Percentiles rank a stretch among this genome's conserved stretches.
Conservation (phyloP, 192 early-diverging fungal species). For the Endogone sp. region DNA sequence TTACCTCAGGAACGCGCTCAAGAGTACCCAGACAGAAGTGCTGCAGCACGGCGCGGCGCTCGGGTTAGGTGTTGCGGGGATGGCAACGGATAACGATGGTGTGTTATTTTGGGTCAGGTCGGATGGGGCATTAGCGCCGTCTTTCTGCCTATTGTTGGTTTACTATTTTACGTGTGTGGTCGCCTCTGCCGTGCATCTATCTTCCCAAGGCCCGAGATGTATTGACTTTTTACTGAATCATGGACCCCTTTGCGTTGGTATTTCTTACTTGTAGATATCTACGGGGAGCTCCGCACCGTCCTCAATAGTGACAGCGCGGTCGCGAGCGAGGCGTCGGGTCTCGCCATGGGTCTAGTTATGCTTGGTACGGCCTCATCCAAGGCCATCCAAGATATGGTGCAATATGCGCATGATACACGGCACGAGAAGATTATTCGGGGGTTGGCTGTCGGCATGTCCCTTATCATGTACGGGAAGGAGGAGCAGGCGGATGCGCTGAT, state of each 20-base stretch:
- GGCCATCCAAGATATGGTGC: slow-evolving; percentile 91
- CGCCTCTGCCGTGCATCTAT: not conserved
- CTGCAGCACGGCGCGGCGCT: slow-evolving; percentile 96
- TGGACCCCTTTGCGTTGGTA: too few species aligned
- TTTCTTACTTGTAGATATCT: too few species aligned
- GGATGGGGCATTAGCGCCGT: not conserved
- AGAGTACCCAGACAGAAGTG: slow-evolving; percentile 76
- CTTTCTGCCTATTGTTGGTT: not conserved
- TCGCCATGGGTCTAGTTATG: slow-evolving; percentile 98
- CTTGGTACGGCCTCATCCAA: slow-evolving; percentile 81
- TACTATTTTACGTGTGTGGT: not conserved
- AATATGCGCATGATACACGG: slow-evolving; percentile 97
- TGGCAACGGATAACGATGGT: slow-evolving; percentile 91
- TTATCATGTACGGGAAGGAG: slow-evolving; percentile 97
- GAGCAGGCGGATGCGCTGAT: slow-evolving; percentile 92
- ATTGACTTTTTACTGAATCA: too few species aligned
- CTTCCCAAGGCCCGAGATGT: too few species aligned
- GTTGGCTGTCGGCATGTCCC: slow-evolving; percentile 86
- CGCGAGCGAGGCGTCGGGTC: slow-evolving; percentile 93
- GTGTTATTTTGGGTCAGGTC: slow-evolving; percentile 5
- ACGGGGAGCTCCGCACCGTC: slow-evolving; percentile 83
- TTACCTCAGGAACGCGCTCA: slow-evolving; percentile 81
- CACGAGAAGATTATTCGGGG: slow-evolving; percentile 99
- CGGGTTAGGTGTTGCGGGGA: slow-evolving; percentile 93
- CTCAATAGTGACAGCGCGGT: slow-evolving; percentile 94